phyloP scores from a whole-genome alignment of 2,329 filamentous ascomycete genomes.

The Paracoccidioides brasiliensis region DNA sequence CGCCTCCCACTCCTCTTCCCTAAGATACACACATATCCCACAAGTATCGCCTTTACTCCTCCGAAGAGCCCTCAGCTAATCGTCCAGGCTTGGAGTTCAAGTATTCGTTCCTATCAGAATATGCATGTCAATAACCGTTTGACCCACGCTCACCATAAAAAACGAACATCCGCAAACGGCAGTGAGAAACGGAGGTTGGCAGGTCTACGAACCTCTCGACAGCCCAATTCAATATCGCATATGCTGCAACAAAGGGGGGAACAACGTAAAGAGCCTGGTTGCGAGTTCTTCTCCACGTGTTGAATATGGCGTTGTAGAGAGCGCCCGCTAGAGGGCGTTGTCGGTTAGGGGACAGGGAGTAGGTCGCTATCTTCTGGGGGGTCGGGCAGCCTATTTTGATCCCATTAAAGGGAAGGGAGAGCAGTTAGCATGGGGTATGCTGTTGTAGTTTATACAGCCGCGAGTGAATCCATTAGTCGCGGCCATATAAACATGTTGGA shows the following conservation, averaged over 20 bases:
- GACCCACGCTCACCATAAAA: neutral
- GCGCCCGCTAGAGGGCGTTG: constrained; percentile 76
- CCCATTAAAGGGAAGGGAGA: neutral
- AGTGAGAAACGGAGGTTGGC: constrained; percentile 2
- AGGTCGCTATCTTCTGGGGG: constrained; percentile 50
- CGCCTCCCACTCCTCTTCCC: neutral
- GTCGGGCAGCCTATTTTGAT: constrained; percentile 4
- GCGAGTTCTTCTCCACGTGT: constrained; percentile 77
- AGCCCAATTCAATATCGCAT: constrained; percentile 82
- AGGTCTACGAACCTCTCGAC: constrained; percentile 58
- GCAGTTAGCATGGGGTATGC: neutral
- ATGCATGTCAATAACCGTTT: constrained; percentile 2
- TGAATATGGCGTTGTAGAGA: constrained; percentile 77
- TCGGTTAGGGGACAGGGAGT: constrained; percentile 72
- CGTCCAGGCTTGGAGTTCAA: constrained; percentile 39
- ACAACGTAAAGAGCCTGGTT: constrained; percentile 80
- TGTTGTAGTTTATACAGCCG: neutral
- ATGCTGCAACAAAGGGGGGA: constrained; percentile 64
- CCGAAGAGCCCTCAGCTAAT: constrained; percentile 20
- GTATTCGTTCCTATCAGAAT: constrained; percentile 33
- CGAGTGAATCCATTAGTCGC: neutral
- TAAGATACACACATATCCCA: constrained; percentile 1
- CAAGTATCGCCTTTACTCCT: constrained; percentile 18
- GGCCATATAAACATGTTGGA: neutral
- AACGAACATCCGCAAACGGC: neutral